Percentiles rank a stretch among this genome's conserved stretches.
Evolutionary conservation across 257 asterid species (phyloP).

Genomic region (Ocimum tenuiflorum): DNA sequence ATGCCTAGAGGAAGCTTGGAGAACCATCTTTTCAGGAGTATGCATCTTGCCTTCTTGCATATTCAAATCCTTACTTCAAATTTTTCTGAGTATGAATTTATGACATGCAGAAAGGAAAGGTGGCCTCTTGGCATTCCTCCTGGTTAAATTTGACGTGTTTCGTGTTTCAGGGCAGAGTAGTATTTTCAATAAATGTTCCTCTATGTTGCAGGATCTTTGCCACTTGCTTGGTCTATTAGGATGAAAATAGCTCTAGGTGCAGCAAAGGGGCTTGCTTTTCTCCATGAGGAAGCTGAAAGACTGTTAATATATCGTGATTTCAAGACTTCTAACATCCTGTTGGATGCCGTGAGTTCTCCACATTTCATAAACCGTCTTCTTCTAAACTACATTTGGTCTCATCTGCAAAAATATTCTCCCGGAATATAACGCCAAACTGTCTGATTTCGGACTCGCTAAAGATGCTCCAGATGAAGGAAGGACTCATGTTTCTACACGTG

Average conservation of each 20-base stretch:
- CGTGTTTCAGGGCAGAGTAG: background rate
- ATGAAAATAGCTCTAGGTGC: constrained; percentile 98
- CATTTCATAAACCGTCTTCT: background rate
- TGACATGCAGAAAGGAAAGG: background rate
- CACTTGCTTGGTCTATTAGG: constrained; percentile 95
- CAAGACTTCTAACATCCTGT: constrained; percentile 89
- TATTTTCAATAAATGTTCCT: background rate
- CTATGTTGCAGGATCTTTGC: constrained; percentile 66
- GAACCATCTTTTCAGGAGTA: constrained; percentile 94
- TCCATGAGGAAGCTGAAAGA: constrained; percentile 94
- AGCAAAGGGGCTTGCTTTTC: constrained; percentile 91
- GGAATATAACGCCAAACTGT: constrained; percentile 95
- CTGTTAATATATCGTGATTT: constrained; percentile 92
- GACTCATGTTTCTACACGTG: constrained; percentile 96
- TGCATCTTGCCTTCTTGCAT: constrained; percentile 21
- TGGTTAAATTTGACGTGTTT: background rate
- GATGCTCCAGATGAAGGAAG: constrained; percentile 97
- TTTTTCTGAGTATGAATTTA: constrained; percentile 9
- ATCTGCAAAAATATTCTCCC: constrained; percentile 12
- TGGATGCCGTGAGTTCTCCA: constrained; percentile 71
- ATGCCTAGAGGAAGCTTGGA: constrained; percentile 99
- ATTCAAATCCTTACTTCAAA: no score
- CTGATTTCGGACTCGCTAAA: constrained; percentile 98
- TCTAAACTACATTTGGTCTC: background rate
- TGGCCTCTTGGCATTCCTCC: background rate